Evolutionary conservation across 352 stramenopile species (phyloP).

Genomic region (Phytophthora megakarya): DNA sequence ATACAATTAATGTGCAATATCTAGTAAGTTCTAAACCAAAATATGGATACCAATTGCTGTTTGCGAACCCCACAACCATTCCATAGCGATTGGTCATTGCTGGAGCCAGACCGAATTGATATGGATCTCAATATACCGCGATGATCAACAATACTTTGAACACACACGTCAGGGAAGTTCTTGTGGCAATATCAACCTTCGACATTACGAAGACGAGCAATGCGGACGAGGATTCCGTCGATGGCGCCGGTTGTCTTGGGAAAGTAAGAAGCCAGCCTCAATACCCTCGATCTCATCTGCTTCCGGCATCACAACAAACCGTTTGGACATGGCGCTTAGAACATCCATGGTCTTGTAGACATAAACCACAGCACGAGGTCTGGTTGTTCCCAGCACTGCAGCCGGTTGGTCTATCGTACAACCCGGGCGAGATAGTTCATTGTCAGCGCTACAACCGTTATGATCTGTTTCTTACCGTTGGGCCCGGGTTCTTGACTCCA

Average conservation of each 20-base stretch:
- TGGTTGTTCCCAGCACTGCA: slow-evolving; percentile 11
- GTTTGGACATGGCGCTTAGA: neutral
- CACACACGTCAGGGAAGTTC: neutral
- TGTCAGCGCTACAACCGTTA: neutral
- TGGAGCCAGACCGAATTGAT: neutral
- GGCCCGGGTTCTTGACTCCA: neutral
- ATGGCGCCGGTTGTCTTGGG: slow-evolving; percentile 9
- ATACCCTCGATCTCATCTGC: neutral
- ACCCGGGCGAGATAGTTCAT: neutral
- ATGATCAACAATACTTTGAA: slow-evolving; percentile 1
- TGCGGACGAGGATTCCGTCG: slow-evolving; percentile 13
- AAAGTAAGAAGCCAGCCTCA: slow-evolving; percentile 13
- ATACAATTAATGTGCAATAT: no score
- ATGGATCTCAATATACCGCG: neutral
- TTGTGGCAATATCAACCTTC: slow-evolving; percentile 9
- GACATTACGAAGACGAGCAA: neutral
- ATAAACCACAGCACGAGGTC: slow-evolving; percentile 10
- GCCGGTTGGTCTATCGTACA: slow-evolving; percentile 14
- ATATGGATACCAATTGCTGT: no score
- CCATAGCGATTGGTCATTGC: slow-evolving; percentile 3
- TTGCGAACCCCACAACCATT: neutral
- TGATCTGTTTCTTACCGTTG: neutral
- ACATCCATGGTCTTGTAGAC: slow-evolving; percentile 13
- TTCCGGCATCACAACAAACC: neutral
- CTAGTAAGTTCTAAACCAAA: no score